phyloP scores from a whole-genome alignment of 371 early-diverging fungal genomes.

The Syncephalastrum racemosum region DNA sequence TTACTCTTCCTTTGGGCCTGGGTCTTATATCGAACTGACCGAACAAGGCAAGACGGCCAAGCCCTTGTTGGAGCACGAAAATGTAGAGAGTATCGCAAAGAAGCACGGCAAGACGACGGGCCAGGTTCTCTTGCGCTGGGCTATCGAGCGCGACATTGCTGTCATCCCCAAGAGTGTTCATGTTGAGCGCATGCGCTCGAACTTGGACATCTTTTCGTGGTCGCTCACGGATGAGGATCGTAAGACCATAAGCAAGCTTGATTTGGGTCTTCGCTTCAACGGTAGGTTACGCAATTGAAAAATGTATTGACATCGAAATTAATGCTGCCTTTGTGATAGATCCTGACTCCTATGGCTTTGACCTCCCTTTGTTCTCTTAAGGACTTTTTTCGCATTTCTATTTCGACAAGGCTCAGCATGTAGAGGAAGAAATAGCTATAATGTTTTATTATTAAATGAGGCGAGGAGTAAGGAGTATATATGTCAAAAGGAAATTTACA shows the following conservation, averaged over 20 bases:
- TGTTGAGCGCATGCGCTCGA: conserved; percentile 36
- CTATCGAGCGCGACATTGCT: conserved; percentile 41
- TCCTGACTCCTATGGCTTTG: conserved; percentile 29
- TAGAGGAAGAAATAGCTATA: no score
- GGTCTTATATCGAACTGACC: conserved; percentile 25
- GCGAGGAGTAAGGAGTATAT: no score
- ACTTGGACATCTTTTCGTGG: conserved; percentile 23
- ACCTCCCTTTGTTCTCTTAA: conserved; percentile 36
- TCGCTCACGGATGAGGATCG: conserved; percentile 17
- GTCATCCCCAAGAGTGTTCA: conserved; percentile 63
- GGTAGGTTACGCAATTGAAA: not conserved
- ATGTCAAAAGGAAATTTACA: no score
- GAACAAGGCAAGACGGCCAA: conserved; percentile 11
- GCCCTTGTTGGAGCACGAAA: conserved; percentile 24
- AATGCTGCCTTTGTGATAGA: not conserved
- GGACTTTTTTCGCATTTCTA: not conserved
- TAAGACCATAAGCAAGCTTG: conserved; percentile 13
- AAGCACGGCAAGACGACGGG: conserved; percentile 36
- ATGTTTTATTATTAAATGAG: no score
- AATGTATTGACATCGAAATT: no score
- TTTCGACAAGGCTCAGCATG: no score
- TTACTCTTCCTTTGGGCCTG: conserved; percentile 43
- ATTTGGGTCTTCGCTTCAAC: conserved; percentile 20
- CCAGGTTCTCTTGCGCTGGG: conserved; percentile 56
- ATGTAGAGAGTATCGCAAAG: conserved; percentile 34